Percentiles rank a stretch among this genome's conserved stretches.
Evolutionary conservation across 2,329 filamentous ascomycete species (phyloP).

Genomic region (Cytospora leucostoma): DNA sequence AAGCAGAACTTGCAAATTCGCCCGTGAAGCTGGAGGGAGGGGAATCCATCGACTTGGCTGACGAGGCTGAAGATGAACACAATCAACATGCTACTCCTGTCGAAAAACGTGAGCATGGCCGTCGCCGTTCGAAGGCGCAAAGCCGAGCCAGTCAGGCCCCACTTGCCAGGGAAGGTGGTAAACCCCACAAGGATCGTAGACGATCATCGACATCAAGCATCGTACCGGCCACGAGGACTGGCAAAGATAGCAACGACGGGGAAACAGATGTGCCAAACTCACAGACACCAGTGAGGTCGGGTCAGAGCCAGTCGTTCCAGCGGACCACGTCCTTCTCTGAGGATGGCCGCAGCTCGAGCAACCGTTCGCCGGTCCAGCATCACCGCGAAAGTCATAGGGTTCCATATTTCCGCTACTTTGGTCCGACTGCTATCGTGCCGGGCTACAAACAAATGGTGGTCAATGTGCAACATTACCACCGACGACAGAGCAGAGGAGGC

Average conservation of each 20-base stretch:
- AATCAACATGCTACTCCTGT: slow-evolving; percentile 39
- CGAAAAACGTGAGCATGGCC: slow-evolving; percentile 37
- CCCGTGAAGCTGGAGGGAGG: slow-evolving; percentile 30
- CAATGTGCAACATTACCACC: slow-evolving; percentile 62
- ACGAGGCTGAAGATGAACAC: slow-evolving; percentile 35
- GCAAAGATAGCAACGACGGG: slow-evolving; percentile 33
- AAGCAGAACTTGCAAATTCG: slow-evolving; percentile 29
- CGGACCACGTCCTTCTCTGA: slow-evolving; percentile 44
- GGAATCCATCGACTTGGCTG: slow-evolving; percentile 28
- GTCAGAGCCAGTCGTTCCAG: slow-evolving; percentile 29
- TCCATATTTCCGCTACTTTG: slow-evolving; percentile 89
- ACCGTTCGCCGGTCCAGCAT: slow-evolving; percentile 49
- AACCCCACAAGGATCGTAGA: slow-evolving; percentile 17
- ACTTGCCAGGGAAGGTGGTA: neutral
- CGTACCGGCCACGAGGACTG: slow-evolving; percentile 22
- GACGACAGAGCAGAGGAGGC: slow-evolving; percentile 58
- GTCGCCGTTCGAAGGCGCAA: slow-evolving; percentile 35
- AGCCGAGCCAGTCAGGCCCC: slow-evolving; percentile 30
- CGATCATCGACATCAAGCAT: slow-evolving; percentile 31
- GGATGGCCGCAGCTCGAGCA: slow-evolving; percentile 42
- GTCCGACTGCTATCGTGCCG: slow-evolving; percentile 85
- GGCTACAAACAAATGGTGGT: slow-evolving; percentile 93
- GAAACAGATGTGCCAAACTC: slow-evolving; percentile 29
- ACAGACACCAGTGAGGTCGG: slow-evolving; percentile 24
- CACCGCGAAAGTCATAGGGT: slow-evolving; percentile 65